Conservation (phyloP, 1,284 basidiomycete species). For the Malassezia vespertilionis region DNA sequence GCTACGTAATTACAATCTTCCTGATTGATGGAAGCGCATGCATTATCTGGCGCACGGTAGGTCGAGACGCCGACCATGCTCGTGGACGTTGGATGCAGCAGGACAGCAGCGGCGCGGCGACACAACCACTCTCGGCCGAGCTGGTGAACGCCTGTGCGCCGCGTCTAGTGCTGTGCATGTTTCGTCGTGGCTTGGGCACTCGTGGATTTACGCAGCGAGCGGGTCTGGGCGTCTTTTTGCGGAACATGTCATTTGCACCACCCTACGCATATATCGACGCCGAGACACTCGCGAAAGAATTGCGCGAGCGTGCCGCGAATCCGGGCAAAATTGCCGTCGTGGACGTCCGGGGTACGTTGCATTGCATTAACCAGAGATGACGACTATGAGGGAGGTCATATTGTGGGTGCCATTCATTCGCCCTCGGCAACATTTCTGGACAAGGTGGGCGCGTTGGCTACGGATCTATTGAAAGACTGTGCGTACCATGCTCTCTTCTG, state of each 20-base stretch:
- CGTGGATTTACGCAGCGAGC: background rate
- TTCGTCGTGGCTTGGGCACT: background rate
- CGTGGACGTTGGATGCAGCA: too few species aligned
- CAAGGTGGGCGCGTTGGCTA: conserved; percentile 30
- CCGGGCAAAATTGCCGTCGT: conserved; percentile 29
- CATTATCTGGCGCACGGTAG: conserved; percentile 1
- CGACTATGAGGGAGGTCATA: conserved; percentile 47
- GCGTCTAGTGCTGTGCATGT: background rate
- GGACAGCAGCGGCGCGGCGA: too few species aligned
- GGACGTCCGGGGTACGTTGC: conserved; percentile 35
- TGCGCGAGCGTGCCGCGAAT: conserved; percentile 17
- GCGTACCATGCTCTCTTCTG: background rate
- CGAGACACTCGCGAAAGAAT: conserved; percentile 22
- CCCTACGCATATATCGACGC: conserved; percentile 35
- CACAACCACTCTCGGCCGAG: background rate
- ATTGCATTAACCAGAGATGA: conserved; percentile 28
- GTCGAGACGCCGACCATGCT: conserved; percentile 14
- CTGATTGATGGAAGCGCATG: conserved; percentile 9
- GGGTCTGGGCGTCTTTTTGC: background rate
- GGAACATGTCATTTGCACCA: conserved; percentile 27
- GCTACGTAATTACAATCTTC: conserved; percentile 17
- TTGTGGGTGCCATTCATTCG: conserved; percentile 35
- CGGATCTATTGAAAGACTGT: conserved; percentile 28
- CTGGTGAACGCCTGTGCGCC: background rate
- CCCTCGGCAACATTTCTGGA: conserved; percentile 31